Evolutionary conservation across 2,329 filamentous ascomycete species (phyloP), one percentile per base, ranked within the genome.

Genomic region (Neobulgaria alba): DNA sequence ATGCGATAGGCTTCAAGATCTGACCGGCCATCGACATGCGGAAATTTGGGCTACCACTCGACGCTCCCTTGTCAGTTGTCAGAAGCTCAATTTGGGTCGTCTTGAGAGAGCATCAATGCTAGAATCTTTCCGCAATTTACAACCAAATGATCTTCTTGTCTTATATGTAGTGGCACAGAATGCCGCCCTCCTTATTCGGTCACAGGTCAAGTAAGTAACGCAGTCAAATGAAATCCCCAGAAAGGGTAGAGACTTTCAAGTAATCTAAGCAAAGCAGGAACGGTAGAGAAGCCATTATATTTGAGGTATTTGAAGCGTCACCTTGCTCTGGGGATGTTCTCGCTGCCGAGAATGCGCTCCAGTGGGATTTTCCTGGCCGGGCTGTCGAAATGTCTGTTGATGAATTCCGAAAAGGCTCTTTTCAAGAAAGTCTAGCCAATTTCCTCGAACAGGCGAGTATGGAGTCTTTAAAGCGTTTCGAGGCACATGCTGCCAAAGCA

Each of bases 271-370:
- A 40, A 33, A 33, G 39, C 42, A 58, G 56, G 42, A 33, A 45
- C 14, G 20, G 39, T 10, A 29, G 49, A 18, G 20, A 60, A 41
- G 16, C 48, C 51, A 45, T 69, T 50, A 29, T 74, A 45, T 71
- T 80, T 35, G 79, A 83, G 54, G 66, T 66, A 0, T 82, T 82
- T 42, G 77, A 83, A 53, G 64, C 71, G 0, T 77, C 76, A 0
- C 64, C 79, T 0, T 52, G 53, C 2, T 72, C 70, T 2, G 63
- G 73, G 34, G 59, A 66, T 9, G 70, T 79, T 2, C 61, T 80
- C 2, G 65, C 66, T 0, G 59, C 73, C 0, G 57, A 69, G 15
- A 67, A 66, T 21, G 68, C 75, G 5, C 57, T 83, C 0, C 53
- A 63, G 38, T 78, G 77, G 67, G 65, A 71, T 15, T 83, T 83